These are phyloP conservation scores for Fusarium veterinarium DNA, from an alignment of 2,329 filamentous ascomycete species.

Conservation along the genomic window DNA sequence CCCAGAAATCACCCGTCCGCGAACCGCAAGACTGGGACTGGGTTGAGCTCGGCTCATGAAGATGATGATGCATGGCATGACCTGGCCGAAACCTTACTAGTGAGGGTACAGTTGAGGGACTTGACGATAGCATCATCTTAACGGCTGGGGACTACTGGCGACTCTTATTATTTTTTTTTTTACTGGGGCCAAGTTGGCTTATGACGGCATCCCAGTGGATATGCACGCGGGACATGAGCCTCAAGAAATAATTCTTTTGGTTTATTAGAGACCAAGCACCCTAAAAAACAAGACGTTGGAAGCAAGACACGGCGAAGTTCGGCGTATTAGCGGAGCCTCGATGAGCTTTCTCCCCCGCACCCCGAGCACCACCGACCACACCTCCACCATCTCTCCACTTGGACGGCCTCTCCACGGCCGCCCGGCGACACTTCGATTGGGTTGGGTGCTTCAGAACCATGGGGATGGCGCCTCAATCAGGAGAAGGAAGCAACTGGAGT, in stretches of 20 bases:
- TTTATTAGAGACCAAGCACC: neutral
- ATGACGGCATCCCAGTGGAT: conserved; percentile 36
- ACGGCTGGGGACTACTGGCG: neutral
- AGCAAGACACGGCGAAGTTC: conserved; percentile 35
- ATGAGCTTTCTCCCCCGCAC: conserved; percentile 41
- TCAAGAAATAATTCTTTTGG: neutral
- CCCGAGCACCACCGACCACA: conserved; percentile 36
- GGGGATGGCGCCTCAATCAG: conserved; percentile 29
- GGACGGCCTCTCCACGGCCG: conserved; percentile 38
- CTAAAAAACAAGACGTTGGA: conserved; percentile 27
- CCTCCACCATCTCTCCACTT: conserved; percentile 36
- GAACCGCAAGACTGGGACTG: conserved; percentile 34
- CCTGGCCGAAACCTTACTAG: conserved; percentile 37
- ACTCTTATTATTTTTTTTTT: neutral
- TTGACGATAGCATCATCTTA: conserved; percentile 28
- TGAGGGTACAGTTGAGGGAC: conserved; percentile 7
- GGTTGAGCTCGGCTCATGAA: conserved; percentile 33
- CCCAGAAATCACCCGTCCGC: conserved; percentile 27
- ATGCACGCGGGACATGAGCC: conserved; percentile 11
- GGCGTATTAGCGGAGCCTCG: conserved; percentile 46
- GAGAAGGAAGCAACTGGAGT: conserved; percentile 24
- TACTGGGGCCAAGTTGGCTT: conserved; percentile 19
- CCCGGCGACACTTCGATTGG: conserved; percentile 35
- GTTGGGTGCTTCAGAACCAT: conserved; percentile 22
- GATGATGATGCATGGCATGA: conserved; percentile 37